Percentiles rank a stretch among this genome's conserved stretches.
Conservation (phyloP, 257 asterid genomes). For the Plantago ovata region DNA sequence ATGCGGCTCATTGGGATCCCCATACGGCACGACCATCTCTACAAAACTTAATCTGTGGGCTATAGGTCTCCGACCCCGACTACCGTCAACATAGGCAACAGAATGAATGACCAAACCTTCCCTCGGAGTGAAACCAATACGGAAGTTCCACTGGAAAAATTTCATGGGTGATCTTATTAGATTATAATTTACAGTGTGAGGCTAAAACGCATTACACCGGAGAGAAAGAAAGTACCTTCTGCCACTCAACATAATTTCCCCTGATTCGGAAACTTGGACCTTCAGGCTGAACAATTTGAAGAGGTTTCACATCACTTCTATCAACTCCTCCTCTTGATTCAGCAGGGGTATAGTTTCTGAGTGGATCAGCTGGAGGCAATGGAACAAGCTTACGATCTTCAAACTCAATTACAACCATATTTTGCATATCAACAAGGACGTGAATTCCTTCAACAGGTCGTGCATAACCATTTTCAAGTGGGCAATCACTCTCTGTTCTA, state of each 20-base stretch:
- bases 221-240: conserved; percentile 53
- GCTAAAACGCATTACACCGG: conserved; percentile 7
- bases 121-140: conserved; percentile 93
- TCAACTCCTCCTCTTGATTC: conserved; percentile 96
- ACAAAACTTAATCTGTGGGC: conserved; percentile 97
- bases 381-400: conserved; percentile 96
- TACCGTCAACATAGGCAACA: conserved; percentile 95
- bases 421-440: conserved; percentile 93
- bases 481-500: conserved; percentile 93
- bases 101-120: conserved; percentile 97
- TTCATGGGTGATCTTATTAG: conserved; percentile 13
- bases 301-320: conserved; percentile 89
- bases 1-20: conserved; percentile 98
- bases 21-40: conserved; percentile 99
- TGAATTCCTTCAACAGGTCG: conserved; percentile 97
- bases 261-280: conserved; percentile 93
- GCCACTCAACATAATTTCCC: conserved; percentile 93
- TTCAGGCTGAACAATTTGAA: conserved; percentile 84
- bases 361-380: conserved; percentile 91
- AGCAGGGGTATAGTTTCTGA: conserved; percentile 89
- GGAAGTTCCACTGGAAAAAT: conserved; percentile 83
- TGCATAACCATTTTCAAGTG: conserved; percentile 97
- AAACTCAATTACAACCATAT: conserved; percentile 85
- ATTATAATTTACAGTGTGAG: conserved; percentile 4
- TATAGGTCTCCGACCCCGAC: conserved; percentile 92